Evolutionary conservation across 2,329 filamentous ascomycete genomes (phyloP).

Genomic region (Ophiosphaerella herpotricha): DNA sequence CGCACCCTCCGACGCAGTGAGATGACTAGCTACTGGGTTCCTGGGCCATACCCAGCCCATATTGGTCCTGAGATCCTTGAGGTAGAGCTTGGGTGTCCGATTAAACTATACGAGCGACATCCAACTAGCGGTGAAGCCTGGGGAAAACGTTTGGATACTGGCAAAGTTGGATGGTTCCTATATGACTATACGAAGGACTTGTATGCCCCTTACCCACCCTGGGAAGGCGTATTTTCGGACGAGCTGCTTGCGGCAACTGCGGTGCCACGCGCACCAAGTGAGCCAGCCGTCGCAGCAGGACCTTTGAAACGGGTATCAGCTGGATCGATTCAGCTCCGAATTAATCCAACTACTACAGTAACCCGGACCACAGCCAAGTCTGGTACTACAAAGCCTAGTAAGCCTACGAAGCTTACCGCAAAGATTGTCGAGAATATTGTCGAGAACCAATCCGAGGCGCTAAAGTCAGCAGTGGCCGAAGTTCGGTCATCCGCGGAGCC

Average conservation of each 20-base stretch:
- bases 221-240: neutral
- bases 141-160: neutral
- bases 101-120: neutral
- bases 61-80: neutral
- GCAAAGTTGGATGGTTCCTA: neutral
- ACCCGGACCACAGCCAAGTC: no score
- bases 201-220: neutral
- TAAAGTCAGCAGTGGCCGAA: no score
- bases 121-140: neutral
- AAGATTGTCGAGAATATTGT: no score
- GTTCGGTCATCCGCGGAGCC: no score
- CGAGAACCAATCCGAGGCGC: no score
- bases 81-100: neutral
- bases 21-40: neutral
- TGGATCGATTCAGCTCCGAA: no score
- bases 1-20: slow-evolving; percentile 2
- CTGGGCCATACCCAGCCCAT: neutral
- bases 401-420: no score
- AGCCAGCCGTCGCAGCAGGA: no score
- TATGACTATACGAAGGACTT: neutral
- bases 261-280: no score
- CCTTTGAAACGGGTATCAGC: no score
- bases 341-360: no score
- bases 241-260: neutral
- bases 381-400: no score